These are phyloP conservation scores for Jasminum sambac DNA, from an alignment of 257 asterid species.

Conservation along the genomic window DNA sequence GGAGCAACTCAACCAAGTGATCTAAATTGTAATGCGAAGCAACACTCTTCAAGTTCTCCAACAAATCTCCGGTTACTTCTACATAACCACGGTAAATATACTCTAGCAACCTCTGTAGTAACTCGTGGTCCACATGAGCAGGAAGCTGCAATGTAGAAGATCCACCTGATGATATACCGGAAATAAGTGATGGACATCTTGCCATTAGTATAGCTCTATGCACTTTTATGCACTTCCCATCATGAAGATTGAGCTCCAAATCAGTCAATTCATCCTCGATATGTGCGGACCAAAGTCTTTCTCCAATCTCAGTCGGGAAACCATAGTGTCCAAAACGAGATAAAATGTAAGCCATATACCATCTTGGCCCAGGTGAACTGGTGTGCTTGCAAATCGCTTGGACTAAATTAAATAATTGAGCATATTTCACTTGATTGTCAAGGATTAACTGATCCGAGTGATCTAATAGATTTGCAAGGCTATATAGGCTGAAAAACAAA, in stretches of 20 bases:
- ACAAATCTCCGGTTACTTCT: slow-evolving; percentile 49
- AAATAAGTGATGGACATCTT: slow-evolving; percentile 72
- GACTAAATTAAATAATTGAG: slow-evolving; percentile 48
- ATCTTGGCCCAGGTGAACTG: slow-evolving; percentile 66
- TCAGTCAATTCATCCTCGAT: slow-evolving; percentile 57
- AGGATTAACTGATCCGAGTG: slow-evolving; percentile 30
- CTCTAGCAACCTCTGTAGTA: slow-evolving; percentile 60
- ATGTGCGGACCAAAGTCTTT: slow-evolving; percentile 53
- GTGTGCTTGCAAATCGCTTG: slow-evolving; percentile 50
- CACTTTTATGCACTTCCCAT: slow-evolving; percentile 48
- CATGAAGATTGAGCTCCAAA: slow-evolving; percentile 48
- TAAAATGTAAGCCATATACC: slow-evolving; percentile 74
- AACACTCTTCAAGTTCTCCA: slow-evolving; percentile 59
- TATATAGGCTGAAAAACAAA: slow-evolving; percentile 72
- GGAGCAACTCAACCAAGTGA: slow-evolving; percentile 60
- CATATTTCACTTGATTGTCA: slow-evolving; percentile 30
- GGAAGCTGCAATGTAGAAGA: slow-evolving; percentile 45
- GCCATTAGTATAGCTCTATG: slow-evolving; percentile 67
- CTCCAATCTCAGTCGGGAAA: slow-evolving; percentile 71
- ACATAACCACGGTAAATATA: slow-evolving; percentile 69
- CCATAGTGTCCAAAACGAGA: slow-evolving; percentile 68
- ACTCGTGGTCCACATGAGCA: slow-evolving; percentile 59
- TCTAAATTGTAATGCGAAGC: slow-evolving; percentile 75
- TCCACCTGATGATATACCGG: slow-evolving; percentile 31
- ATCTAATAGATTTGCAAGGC: slow-evolving; percentile 64